Conservation (phyloP, 495 filamentous ascomycete genomes). For the Neurospora tetraspora region DNA sequence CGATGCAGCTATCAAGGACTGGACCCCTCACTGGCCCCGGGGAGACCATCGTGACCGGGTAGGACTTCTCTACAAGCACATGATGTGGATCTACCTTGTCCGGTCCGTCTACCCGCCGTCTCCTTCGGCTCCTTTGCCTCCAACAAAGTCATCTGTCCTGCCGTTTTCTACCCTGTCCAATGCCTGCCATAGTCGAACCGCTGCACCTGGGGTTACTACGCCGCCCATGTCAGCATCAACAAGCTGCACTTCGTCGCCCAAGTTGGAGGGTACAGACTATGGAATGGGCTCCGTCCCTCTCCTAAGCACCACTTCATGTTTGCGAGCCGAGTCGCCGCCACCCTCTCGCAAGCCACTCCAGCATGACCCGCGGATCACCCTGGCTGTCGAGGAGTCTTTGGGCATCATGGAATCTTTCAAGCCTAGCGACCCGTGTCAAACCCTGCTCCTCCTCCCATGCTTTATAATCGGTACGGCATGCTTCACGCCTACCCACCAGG, state of each 20-base stretch:
- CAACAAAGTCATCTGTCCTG: constrained; percentile 15
- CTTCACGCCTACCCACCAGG: constrained; percentile 58
- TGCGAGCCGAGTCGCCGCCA: constrained; percentile 38
- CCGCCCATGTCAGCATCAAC: constrained; percentile 32
- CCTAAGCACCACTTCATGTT: neutral
- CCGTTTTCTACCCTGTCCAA: constrained; percentile 12
- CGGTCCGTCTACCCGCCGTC: constrained; percentile 68
- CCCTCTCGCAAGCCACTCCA: constrained; percentile 30
- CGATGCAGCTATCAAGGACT: constrained; percentile 63
- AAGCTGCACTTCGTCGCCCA: constrained; percentile 31
- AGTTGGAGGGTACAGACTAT: neutral
- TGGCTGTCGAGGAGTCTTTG: constrained; percentile 73
- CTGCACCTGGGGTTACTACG: constrained; percentile 20
- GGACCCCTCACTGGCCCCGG: constrained; percentile 60
- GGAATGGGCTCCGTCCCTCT: neutral
- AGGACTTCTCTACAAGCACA: constrained; percentile 76
- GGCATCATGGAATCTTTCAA: constrained; percentile 50
- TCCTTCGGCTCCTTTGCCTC: constrained; percentile 14
- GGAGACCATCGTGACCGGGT: constrained; percentile 67
- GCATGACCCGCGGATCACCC: constrained; percentile 52
- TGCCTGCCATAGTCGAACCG: constrained; percentile 6
- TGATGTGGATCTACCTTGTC: constrained; percentile 83
- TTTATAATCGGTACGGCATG: constrained; percentile 84
- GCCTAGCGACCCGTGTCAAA: constrained; percentile 49
- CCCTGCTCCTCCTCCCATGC: constrained; percentile 76